Base-by-base conservation (phyloP, 345 rosid species). In the Bruguiera parviflora region DNA sequence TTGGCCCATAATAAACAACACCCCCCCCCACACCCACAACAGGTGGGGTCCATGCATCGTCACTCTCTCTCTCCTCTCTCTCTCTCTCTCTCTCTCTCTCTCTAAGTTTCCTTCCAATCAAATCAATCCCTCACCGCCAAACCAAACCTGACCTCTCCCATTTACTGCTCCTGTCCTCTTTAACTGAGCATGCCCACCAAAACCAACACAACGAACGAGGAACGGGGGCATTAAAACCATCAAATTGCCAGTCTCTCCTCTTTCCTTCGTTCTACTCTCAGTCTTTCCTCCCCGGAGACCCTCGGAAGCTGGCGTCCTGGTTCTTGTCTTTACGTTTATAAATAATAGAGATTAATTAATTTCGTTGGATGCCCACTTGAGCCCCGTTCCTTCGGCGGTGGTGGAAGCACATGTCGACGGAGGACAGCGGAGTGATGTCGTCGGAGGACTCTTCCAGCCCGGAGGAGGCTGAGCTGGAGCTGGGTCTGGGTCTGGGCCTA, bases 391-490 rank as follows among this genome's bases (percentile, higher is more conserved):
- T n/a, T 69, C 64, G 84, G 72, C 25, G 76, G 73, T 56, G 78
- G 78, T 59, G 63, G 70, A 64, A 81, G 81, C 77, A 80, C 2
- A 77, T 78, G 75, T 91, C 92, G 49, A 80, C 91, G 58, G 76
- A 63, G 20, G 69, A 68, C 18, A 74, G 63, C 66, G 63, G 79
- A 53, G 89, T 75, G 21, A 77, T 85, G 33, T 90, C 96, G 3
- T 87, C 87, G 15, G 97, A 87, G 80, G 96, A 85, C 73, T 92
- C 98, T 53, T 90, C 93, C 33, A 78, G 77, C 71, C 90, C 96
- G 0, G 78, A 71, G 33, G 96, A 85, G 65, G 76, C 73, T 35
- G 92, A 82, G 67, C 81, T 86, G 3, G 91, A 88, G 53, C 77
- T 84, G 52, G 89, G 88, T 51, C 92, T 90, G 47, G 90, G 90